Base-by-base conservation (phyloP, 495 filamentous ascomycete species). In the Lepraria neglecta region DNA sequence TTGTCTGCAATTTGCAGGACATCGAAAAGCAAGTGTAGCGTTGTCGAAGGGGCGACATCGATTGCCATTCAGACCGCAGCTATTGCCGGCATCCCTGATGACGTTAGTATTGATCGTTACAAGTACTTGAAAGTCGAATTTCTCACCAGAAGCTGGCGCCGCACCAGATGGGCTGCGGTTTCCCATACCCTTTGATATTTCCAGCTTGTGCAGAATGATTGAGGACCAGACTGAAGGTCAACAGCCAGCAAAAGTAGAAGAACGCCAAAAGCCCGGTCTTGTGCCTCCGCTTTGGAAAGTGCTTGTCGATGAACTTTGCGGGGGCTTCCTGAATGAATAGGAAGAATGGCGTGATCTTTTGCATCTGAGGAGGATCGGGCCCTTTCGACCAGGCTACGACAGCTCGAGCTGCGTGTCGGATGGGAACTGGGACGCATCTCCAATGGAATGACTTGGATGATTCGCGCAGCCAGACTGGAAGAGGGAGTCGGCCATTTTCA, bases 11-110 rank as follows among this genome's bases (percentile, higher is more conserved):
- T 85, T 87, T 3, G 87, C 86, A 30, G 90, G 88, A 67, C 91
- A 96, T 53, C 86, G 80, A 70, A 96, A 96, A 15, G 88, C 79
- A 62, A 87, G 80, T 2, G 80, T 82, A 54, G 80, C 80, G 58
- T 82, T 81, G 46, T 77, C 80, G 67, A 96, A 96, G 0, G 91
- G 91, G n/a, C 87, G 82, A 71, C 91, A 96, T 62, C 83, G 74
- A 52, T 85, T 84, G 15, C 91, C 91, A 64, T 95, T 83, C 10
- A 94, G 66, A 5, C 90, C 91, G 69, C 91, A 96, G 31, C 76
- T 75, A 60, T 91, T 91, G 43, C 84, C 85, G 50, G 79, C 74
- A 21, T 74, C 72, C 89, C 89, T 91, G 59, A 73, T 24, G n/a
- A 24, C n/a, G 1, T 62, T 45, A 50, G 24, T 56, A 60, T 44